These are phyloP conservation scores for Plasmopara muralis DNA, from an alignment of 352 stramenopile genomes.

Conservation along the genomic window DNA sequence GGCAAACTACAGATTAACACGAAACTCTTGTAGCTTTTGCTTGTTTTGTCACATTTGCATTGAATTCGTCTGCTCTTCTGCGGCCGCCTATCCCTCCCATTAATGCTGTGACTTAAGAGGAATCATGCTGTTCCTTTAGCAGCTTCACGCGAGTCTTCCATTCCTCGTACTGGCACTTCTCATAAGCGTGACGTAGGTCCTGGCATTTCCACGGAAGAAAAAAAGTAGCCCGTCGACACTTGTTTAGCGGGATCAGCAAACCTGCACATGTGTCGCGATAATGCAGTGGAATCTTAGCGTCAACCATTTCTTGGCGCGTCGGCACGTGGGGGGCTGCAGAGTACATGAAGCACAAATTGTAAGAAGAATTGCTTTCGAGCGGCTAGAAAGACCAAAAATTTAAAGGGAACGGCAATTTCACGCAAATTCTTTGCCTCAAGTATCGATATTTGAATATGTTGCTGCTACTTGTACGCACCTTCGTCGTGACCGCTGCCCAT, in stretches of 20 bases:
- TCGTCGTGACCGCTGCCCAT: slow-evolving; percentile 70
- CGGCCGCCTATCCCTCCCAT: too few species aligned
- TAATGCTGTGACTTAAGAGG: slow-evolving; percentile 4
- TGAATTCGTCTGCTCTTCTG: too few species aligned
- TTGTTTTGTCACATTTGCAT: too few species aligned
- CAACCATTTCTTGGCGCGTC: slow-evolving; percentile 89
- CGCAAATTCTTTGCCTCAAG: too few species aligned
- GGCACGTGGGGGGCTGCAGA: slow-evolving; percentile 60
- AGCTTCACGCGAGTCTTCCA: slow-evolving; percentile 82
- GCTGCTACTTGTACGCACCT: slow-evolving; percentile 26
- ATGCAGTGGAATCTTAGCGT: slow-evolving; percentile 89
- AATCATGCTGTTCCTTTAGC: slow-evolving; percentile 67
- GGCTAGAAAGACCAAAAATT: too few species aligned
- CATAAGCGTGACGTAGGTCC: slow-evolving; percentile 96
- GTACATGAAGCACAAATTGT: not conserved
- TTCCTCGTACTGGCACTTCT: slow-evolving; percentile 97
- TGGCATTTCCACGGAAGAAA: slow-evolving; percentile 94
- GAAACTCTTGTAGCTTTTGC: too few species aligned
- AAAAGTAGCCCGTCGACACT: slow-evolving; percentile 90
- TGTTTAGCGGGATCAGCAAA: slow-evolving; percentile 93
- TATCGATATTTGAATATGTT: too few species aligned
- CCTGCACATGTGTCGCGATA: slow-evolving; percentile 95
- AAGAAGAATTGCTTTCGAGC: too few species aligned
- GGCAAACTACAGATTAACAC: too few species aligned
- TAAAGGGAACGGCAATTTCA: too few species aligned